Base-by-base conservation (phyloP, 78 protist genomes). In the Pelomyxa schiedti region DNA sequence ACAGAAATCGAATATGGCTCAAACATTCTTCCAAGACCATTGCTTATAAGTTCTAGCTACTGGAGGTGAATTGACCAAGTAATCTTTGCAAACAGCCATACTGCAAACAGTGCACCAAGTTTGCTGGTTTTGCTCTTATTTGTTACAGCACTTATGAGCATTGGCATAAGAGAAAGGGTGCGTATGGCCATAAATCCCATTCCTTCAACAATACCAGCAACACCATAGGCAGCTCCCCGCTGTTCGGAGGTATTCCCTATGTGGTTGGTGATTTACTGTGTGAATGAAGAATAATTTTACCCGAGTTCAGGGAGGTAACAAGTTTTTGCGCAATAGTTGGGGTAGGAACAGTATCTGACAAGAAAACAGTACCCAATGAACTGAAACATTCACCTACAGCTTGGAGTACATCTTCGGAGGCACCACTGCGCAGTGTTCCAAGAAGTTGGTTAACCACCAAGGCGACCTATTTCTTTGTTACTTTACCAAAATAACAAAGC, bases 1-100 rank as follows among this genome's bases (percentile, higher is more conserved):
- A 90, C 47, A 36, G 75, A 75, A 30, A 82, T 73, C 36, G 88
- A 78, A 74, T 93, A 91, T 52, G 99, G 99, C 76, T 96, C 99
- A 42, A 94, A 91, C 32, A 86, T 76, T 30, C 92, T 76, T 37
- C 96, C 96, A 8, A 92, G 77, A 24, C 69, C 30, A 41, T 29
- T 66, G 37, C 80, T 77, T 28, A 92, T 80, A 28, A 69, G 38
- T 63, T 87, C 88, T 8, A 81, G 53, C 76, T 0, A 66, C 29
- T 36, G 37, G 24, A 8, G 24, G 37, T 8, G 8, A 30, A 66
- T 8, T 66, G 70, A 9, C 70, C 29, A n/a, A n/a, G 37, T 66
- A 36, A 66, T 1, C 3, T 22, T 69, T 8, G n/a, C 72, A 4
- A 2, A 3, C 36, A 1, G 73, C 73, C 16, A 4, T n/a, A 7